Evolutionary conservation across 164 flowering plant genomes (phyloP), one percentile per base, ranked within the genome.

Genomic region (Aristolochia californica): DNA sequence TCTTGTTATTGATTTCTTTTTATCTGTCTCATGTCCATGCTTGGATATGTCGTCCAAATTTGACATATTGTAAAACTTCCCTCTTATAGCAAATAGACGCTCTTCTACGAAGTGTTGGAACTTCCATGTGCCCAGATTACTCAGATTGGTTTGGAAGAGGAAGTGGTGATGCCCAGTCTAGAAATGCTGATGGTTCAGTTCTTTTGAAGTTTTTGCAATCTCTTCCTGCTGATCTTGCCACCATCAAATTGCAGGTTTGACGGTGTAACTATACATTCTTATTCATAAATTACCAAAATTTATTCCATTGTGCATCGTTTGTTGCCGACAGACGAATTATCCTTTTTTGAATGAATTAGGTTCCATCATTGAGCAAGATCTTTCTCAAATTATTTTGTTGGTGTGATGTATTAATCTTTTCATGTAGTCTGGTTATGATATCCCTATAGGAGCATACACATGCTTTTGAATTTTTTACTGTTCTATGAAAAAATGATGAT

Each of bases 41-140:
- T 54, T 48, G 45, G 27, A 3, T 40, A 40, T 43, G 13, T 13
- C 30, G 30, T 2, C 13, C 34, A 20, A 48, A 10, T 18, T 61
- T 20, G 25, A 18, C 9, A 15, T 54, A 49, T 20, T 17, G 26
- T 45, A 54, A 44, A n/a, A 58, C 13, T 55, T 57, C 30, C 44
- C 58, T 62, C n/a, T 12, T 16, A 34, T 83, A 91, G 96, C 96
- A 91, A 91, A 83, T 91, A 34, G 86, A 73, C 70, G 96, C 93
- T 0, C 85, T 91, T 60, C 96, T 91, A 67, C 63, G 83, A 56
- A 68, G 76, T 73, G 84, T 74, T 68, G 98, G 98, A 21, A 45
- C 82, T 44, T 74, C 84, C 18, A 80, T 91, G 72, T 87, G 95
- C 69, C 93, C 98, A n/a, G 68, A 79, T 49, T 54, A 60, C 45